phyloP scores from a whole-genome alignment of 176 grass and related monocot species.

The Alopecurus myosuroides region DNA sequence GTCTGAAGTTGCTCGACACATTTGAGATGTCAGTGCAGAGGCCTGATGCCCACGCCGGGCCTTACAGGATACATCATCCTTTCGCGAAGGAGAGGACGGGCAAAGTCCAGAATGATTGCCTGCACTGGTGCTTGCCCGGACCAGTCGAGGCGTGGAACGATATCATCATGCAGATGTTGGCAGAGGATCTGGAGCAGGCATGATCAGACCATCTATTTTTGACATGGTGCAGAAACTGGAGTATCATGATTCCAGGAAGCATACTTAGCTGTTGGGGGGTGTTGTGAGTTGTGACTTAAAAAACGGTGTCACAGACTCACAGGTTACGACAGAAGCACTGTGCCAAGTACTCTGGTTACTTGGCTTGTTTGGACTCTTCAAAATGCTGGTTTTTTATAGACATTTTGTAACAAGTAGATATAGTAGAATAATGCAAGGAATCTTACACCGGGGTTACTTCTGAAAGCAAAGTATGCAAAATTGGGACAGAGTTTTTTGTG shows the following conservation, averaged over 20 bases:
- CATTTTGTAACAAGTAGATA: neutral
- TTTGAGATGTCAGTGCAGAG: conserved; percentile 63
- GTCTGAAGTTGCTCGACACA: conserved; percentile 67
- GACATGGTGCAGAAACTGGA: neutral
- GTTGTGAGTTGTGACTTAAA: conserved; percentile 1
- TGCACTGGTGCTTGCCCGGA: conserved; percentile 93
- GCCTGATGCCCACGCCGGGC: conserved; percentile 76
- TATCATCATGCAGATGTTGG: conserved; percentile 62
- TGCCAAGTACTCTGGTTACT: neutral
- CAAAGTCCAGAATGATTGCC: conserved; percentile 72
- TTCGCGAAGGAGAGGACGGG: conserved; percentile 18
- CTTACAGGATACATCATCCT: conserved; percentile 66
- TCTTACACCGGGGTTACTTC: neutral
- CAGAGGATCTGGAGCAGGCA: neutral
- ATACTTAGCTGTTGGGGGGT: neutral
- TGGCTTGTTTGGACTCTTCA: neutral
- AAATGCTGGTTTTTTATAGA: neutral
- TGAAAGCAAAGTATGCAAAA: neutral
- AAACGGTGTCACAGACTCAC: neutral
- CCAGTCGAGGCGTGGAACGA: conserved; percentile 82
- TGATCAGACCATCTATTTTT: neutral
- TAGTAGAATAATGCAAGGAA: neutral
- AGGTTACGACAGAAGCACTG: too few species aligned
- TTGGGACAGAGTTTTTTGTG: neutral
- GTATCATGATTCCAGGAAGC: neutral